Conservation (phyloP, 495 filamentous ascomycete species). For the Aspergillus haitiensis region DNA sequence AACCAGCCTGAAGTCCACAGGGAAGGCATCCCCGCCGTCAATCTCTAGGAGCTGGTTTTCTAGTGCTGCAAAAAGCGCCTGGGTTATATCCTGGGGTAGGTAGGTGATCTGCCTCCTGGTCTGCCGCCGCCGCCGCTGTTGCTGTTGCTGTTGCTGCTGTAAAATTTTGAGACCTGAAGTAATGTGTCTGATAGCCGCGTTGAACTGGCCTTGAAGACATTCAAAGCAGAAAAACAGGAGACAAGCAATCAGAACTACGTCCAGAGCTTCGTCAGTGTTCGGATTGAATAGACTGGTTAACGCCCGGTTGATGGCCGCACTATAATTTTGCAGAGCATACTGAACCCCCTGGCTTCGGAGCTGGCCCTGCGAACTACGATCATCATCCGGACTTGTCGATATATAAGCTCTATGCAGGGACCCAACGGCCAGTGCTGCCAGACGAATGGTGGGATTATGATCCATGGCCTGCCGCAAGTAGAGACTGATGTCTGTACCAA, state of each 20-base stretch:
- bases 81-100: background rate
- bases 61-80: background rate
- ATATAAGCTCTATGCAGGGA: slow-evolving; percentile 48
- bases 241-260: slow-evolving; percentile 54
- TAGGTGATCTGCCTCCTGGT: background rate
- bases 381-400: slow-evolving; percentile 44
- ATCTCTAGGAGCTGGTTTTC: slow-evolving; percentile 5
- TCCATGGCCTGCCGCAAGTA: slow-evolving; percentile 57
- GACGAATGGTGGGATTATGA: slow-evolving; percentile 58
- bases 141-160: slow-evolving; percentile 20
- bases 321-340: slow-evolving; percentile 53
- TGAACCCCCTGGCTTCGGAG: slow-evolving; percentile 18
- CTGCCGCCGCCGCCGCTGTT: no score
- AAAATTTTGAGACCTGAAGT: slow-evolving; percentile 39
- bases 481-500: slow-evolving; percentile 55
- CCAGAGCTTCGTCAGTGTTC: slow-evolving; percentile 1
- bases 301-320: slow-evolving; percentile 47
- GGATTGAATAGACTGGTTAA: background rate
- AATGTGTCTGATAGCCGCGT: slow-evolving; percentile 47
- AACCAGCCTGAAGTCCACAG: background rate
- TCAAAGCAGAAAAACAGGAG: slow-evolving; percentile 59
- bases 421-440: slow-evolving; percentile 62
- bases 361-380: background rate
- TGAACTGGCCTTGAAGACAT: slow-evolving; percentile 50
- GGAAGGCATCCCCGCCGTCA: background rate